phyloP scores from a whole-genome alignment of 441 rosid genomes.

The Geranium incanum region DNA sequence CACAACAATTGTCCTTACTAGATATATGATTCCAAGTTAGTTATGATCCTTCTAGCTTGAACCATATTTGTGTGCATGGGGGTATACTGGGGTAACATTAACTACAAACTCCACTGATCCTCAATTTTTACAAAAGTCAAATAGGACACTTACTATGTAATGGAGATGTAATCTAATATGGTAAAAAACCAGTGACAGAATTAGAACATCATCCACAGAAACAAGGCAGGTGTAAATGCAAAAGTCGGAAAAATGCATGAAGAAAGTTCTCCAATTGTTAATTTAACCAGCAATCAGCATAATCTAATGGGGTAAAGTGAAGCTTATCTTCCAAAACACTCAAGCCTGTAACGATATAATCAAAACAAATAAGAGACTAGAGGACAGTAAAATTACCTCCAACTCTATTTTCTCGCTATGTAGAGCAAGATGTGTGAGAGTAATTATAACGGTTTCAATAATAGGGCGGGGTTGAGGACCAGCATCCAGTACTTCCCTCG shows the following conservation, averaged over 20 bases:
- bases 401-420: slow-evolving; percentile 84
- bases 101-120: too few species aligned
- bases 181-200: too few species aligned
- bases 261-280: not conserved
- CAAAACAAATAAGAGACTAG: not conserved
- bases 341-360: not conserved
- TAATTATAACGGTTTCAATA: slow-evolving; percentile 70
- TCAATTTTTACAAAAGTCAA: too few species aligned
- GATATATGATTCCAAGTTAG: too few species aligned
- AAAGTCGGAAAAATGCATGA: not conserved
- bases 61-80: too few species aligned
- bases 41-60: too few species aligned
- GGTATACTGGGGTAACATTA: too few species aligned
- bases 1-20: too few species aligned
- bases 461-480: slow-evolving; percentile 67
- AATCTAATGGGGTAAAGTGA: not conserved
- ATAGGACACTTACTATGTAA: too few species aligned
- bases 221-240: not conserved
- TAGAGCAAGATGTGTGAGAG: slow-evolving; percentile 87
- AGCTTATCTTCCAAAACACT: slow-evolving; percentile 3
- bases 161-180: too few species aligned
- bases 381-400: slow-evolving; percentile 45
- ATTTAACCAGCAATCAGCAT: too few species aligned
- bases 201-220: not conserved
- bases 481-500: slow-evolving; percentile 63